Conservation (phyloP, 1,284 basidiomycete genomes). For the Butyriboletus appendiculatus region DNA sequence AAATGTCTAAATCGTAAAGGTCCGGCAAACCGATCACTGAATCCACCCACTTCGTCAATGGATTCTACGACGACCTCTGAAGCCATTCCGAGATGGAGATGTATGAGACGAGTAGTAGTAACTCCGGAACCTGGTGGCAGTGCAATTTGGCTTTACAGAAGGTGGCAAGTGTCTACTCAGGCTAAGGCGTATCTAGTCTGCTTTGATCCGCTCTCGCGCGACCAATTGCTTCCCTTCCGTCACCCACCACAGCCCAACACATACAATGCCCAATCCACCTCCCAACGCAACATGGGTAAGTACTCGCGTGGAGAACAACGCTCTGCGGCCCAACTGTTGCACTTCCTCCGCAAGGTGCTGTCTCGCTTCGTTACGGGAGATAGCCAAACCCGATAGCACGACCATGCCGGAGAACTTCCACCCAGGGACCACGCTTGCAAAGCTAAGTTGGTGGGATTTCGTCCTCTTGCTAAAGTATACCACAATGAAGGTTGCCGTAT, state of each 20-base stretch:
- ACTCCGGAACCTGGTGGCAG: conserved; percentile 17
- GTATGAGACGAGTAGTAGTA: background rate
- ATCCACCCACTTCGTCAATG: conserved; percentile 33
- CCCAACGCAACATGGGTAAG: conserved; percentile 46
- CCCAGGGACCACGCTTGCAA: conserved; percentile 36
- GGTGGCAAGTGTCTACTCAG: background rate
- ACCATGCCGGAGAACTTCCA: conserved; percentile 35
- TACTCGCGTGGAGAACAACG: conserved; percentile 36
- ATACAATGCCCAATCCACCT: conserved; percentile 39
- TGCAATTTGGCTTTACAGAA: conserved; percentile 6
- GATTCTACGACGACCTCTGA: conserved; percentile 30
- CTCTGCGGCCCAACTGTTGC: conserved; percentile 26
- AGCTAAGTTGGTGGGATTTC: conserved; percentile 22
- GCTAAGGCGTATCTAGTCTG: conserved; percentile 17
- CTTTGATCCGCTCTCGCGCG: conserved; percentile 18
- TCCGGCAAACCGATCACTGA: background rate
- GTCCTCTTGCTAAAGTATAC: conserved; percentile 38
- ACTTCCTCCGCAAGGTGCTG: conserved; percentile 27
- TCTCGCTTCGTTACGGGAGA: conserved; percentile 28
- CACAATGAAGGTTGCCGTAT: conserved; percentile 43
- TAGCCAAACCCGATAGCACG: conserved; percentile 32
- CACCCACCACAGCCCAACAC: conserved; percentile 49
- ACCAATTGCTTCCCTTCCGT: conserved; percentile 31
- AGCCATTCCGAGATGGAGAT: conserved; percentile 21
- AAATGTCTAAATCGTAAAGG: conserved; percentile 13